Conservation (phyloP, 768 basidiomycete species). For the Kwoniella pini region DNA sequence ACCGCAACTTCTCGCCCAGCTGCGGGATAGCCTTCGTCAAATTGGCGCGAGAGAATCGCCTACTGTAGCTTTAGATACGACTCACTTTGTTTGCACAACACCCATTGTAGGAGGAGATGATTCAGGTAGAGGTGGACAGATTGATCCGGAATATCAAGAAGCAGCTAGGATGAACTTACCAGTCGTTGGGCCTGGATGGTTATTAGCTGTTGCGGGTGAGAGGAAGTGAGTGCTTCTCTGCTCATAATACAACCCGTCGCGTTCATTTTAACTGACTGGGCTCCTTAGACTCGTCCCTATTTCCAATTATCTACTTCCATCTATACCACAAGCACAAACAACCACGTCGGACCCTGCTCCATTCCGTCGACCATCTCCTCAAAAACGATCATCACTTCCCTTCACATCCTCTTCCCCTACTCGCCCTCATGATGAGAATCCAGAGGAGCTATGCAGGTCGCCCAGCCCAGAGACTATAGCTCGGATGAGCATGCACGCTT, state of each 20-base stretch:
- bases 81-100: constrained; percentile 94
- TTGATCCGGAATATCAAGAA: constrained; percentile 80
- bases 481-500: constrained; percentile 48
- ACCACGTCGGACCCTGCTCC: constrained; percentile 36
- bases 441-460: constrained; percentile 22
- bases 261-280: no score
- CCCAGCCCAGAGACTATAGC: constrained; percentile 53
- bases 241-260: no score
- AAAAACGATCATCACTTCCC: constrained; percentile 45
- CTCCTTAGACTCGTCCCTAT: constrained; percentile 53
- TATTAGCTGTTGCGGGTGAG: constrained; percentile 82
- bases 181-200: constrained; percentile 91
- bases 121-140: constrained; percentile 62
- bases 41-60: constrained; percentile 91
- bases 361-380: constrained; percentile 48
- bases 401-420: constrained; percentile 41
- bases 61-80: constrained; percentile 94
- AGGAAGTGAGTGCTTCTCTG: constrained; percentile 79
- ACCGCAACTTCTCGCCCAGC: constrained; percentile 70
- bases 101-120: constrained; percentile 63
- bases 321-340: constrained; percentile 27
- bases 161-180: constrained; percentile 92
- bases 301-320: constrained; percentile 42
- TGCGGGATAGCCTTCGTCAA: constrained; percentile 73
- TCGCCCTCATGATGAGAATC: constrained; percentile 54